phyloP scores from a whole-genome alignment of 2,329 filamentous ascomycete genomes.

The Fusarium dlaminii region DNA sequence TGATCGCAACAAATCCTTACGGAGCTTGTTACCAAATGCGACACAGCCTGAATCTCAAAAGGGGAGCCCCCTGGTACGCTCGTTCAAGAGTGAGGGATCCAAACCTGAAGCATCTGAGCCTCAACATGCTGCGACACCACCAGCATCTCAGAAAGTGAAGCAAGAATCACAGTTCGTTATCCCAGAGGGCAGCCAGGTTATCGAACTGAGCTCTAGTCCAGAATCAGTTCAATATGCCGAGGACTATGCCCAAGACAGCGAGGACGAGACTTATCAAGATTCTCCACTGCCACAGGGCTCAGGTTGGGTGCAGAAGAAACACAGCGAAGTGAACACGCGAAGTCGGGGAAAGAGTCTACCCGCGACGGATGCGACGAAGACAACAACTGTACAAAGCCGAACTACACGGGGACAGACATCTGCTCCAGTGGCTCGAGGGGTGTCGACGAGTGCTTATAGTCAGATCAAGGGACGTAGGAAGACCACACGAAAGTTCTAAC shows the following conservation, averaged over 20 bases:
- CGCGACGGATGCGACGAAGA: constrained; percentile 5
- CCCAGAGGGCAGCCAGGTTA: constrained; percentile 47
- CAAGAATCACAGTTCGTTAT: constrained; percentile 36
- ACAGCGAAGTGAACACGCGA: constrained; percentile 26
- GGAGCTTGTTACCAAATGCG: constrained; percentile 46
- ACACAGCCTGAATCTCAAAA: constrained; percentile 42
- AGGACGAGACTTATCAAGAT: constrained; percentile 38
- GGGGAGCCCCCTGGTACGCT: background rate
- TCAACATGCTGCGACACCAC: constrained; percentile 9
- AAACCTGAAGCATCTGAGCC: background rate
- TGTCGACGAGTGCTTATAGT: constrained; percentile 35
- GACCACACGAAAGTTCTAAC: constrained; percentile 33
- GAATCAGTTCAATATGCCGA: constrained; percentile 28
- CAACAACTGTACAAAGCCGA: background rate
- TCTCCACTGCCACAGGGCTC: constrained; percentile 26
- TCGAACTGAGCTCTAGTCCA: constrained; percentile 45
- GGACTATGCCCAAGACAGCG: constrained; percentile 33
- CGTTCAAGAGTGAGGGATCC: constrained; percentile 8
- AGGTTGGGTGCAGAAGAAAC: constrained; percentile 36
- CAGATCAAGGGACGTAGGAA: constrained; percentile 38
- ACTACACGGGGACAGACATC: constrained; percentile 20
- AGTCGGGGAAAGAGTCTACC: constrained; percentile 35
- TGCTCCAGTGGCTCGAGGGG: constrained; percentile 29
- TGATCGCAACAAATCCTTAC: constrained; percentile 39
- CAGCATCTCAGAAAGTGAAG: constrained; percentile 23